Base-by-base conservation (phyloP, 2,329 filamentous ascomycete species). In the Berkeleyomyces rouxiae region DNA sequence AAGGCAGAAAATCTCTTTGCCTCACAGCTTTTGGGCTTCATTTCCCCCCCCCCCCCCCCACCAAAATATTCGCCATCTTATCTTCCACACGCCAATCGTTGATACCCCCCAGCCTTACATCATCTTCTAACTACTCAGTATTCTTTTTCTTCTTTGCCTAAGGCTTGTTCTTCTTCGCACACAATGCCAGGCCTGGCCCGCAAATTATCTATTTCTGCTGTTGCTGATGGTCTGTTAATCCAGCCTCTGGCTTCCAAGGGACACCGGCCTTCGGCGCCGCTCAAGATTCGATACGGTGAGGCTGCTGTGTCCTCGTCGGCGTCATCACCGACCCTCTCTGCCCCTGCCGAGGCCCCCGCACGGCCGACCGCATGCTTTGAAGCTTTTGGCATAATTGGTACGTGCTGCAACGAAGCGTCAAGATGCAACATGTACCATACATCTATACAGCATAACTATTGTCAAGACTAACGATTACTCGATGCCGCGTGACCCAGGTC, bases 151-250 rank as follows among this genome's bases (percentile, higher is more conserved):
- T 10, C 7, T 44, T 58, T 58, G 13, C 42, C 6, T 13, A 11
- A 44, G 6, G 10, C n/a, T 33, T 39, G 43, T 61, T 62, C 16
- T 65, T 60, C 55, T 63, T 61, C 16, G 60, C 49, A 53, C 31
- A 53, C 11, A 16, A 93, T 95, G 90, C 85, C 89, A 63, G 80
- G 81, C 67, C 76, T 95, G 65, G 84, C 87, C 64, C 86, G 88
- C 71, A 95, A 93, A 74, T 76, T 95, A 62, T 71, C 90, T 67
- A 83, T 96, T 67, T 86, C 86, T 73, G 89, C 90, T 62, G 84
- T 89, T 36, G 82, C 86, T 61, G 90, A 96, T 70, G 90, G 90
- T 63, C 79, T 96, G 61, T 77, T 95, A 66, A 79, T 96, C 53
- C 88, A 93, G 69, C 85, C 88, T 36, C 75, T 87, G 39, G 78